Evolutionary conservation across 768 basidiomycete species (phyloP).

Genomic region (Tulasnella sp.): DNA sequence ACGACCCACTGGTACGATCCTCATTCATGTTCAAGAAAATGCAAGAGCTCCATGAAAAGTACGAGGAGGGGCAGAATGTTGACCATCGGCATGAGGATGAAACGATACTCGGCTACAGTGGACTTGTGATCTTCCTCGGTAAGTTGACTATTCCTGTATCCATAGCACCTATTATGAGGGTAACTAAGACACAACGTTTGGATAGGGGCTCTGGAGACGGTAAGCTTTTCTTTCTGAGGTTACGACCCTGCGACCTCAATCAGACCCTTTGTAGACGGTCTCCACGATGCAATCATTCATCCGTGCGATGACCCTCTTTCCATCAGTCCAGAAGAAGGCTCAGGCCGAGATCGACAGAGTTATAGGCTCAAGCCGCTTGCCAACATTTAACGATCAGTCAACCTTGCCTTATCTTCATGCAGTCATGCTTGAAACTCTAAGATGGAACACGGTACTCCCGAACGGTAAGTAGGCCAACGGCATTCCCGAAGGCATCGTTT

Average conservation of each 20-base stretch:
- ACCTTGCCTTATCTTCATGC: slow-evolving; percentile 38
- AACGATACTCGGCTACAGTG: not conserved
- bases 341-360: slow-evolving; percentile 47
- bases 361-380: slow-evolving; percentile 43
- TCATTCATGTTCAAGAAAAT: not conserved
- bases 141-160: not conserved
- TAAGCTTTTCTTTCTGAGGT: not conserved
- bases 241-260: not conserved
- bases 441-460: slow-evolving; percentile 33
- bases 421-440: slow-evolving; percentile 37
- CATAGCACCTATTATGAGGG: not conserved
- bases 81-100: not conserved
- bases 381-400: slow-evolving; percentile 37
- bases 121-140: not conserved
- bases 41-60: not conserved
- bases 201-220: slow-evolving; percentile 7
- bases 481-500: not conserved
- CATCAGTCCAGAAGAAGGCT: slow-evolving; percentile 42
- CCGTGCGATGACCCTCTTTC: slow-evolving; percentile 41
- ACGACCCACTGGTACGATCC: not conserved
- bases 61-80: not conserved
- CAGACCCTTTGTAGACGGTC: slow-evolving; percentile 28
- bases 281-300: slow-evolving; percentile 36
- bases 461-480: not conserved
- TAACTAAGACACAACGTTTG: too few relatives aligned